These are phyloP conservation scores for Austropuccinia psidii DNA, from an alignment of 1,284 basidiomycete species.

Conservation along the genomic window DNA sequence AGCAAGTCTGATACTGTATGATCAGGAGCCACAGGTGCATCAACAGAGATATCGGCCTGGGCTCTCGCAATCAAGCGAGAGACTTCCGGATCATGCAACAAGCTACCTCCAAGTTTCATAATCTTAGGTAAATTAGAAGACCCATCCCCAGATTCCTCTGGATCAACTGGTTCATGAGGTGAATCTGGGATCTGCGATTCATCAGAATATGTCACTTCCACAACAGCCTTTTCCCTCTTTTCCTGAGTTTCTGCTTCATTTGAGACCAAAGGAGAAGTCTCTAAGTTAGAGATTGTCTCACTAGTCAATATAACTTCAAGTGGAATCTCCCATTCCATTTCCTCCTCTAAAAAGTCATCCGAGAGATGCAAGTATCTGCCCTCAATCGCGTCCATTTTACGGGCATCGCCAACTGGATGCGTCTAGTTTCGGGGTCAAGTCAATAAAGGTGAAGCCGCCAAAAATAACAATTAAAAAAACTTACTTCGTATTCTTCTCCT, in stretches of 20 bases:
- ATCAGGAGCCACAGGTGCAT: constrained; percentile 35
- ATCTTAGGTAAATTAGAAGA: constrained; percentile 11
- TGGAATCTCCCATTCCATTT: constrained; percentile 35
- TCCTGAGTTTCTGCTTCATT: constrained; percentile 26
- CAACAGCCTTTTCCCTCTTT: constrained; percentile 22
- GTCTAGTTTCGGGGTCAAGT: not conserved
- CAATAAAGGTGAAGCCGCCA: too few species aligned
- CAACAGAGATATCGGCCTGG: constrained; percentile 28
- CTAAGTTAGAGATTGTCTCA: constrained; percentile 28
- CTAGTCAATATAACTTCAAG: constrained; percentile 24
- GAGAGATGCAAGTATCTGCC: constrained; percentile 30
- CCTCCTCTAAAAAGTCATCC: constrained; percentile 34
- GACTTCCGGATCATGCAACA: constrained; percentile 27
- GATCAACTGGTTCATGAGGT: constrained; percentile 27
- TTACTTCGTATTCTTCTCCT: constrained; percentile 34
- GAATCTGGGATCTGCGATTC: constrained; percentile 35
- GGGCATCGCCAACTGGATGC: constrained; percentile 34
- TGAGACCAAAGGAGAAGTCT: constrained; percentile 29
- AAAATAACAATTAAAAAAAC: not conserved
- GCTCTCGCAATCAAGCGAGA: constrained; percentile 31
- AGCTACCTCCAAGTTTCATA: constrained; percentile 21
- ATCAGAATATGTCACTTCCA: constrained; percentile 33
- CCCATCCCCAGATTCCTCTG: constrained; percentile 1
- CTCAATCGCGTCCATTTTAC: constrained; percentile 36
- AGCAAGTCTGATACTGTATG: constrained; percentile 22